Conservation (phyloP, 441 rosid species). For the Arabidopsis hybrid region DNA sequence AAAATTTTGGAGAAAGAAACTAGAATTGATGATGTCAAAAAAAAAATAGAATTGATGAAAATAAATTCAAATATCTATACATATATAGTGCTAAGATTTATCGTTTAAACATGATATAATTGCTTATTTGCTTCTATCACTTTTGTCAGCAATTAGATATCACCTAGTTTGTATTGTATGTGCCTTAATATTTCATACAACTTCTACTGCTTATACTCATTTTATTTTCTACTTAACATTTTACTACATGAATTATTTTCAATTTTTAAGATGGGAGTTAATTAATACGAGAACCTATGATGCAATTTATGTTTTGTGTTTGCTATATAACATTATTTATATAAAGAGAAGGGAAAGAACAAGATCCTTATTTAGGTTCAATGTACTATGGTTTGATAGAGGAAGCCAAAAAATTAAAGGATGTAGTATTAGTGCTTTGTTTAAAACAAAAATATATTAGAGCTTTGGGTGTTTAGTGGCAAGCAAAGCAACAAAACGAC, state of each 20-base stretch:
- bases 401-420: conserved; percentile 20
- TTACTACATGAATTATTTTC: too few relatives aligned
- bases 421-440: conserved; percentile 10
- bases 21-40: conserved; percentile 3
- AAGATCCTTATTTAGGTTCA: conserved; percentile 1
- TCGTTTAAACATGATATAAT: too few relatives aligned
- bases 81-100: neutral
- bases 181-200: neutral
- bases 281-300: neutral
- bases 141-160: conserved; percentile 4
- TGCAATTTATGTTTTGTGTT: neutral
- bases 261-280: neutral
- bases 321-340: neutral
- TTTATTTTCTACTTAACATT: neutral
- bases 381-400: conserved; percentile 15
- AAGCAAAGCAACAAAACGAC: conserved; percentile 22
- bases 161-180: neutral
- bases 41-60: neutral
- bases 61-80: neutral
- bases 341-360: neutral
- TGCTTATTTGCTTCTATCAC: neutral
- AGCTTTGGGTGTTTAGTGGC: conserved; percentile 23
- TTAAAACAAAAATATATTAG: neutral
- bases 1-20: neutral
- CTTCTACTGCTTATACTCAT: neutral